Percentiles rank a stretch among this genome's conserved stretches.
These are phyloP conservation scores for Talaromyces stipitatus DNA, from an alignment of 495 filamentous ascomycete species.

Conservation along the genomic window DNA sequence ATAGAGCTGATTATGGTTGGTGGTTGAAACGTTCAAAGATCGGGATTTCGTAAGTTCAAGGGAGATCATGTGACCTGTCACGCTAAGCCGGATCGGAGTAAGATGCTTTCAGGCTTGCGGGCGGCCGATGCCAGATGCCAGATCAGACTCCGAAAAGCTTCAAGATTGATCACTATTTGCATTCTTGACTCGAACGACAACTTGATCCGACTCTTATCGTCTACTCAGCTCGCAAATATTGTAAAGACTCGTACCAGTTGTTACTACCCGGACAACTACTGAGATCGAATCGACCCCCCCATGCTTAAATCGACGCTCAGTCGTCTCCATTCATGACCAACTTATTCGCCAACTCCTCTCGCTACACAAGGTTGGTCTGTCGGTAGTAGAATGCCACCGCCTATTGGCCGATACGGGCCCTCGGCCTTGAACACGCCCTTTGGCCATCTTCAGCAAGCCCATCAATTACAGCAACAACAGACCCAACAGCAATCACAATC, in stretches of 20 bases:
- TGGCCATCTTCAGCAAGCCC: constrained; percentile 40
- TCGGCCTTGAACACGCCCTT: constrained; percentile 45
- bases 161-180: too few relatives aligned
- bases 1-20: background rate
- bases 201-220: background rate
- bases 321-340: constrained; percentile 12
- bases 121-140: background rate
- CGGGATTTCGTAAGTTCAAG: background rate
- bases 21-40: background rate
- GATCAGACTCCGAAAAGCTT: constrained; percentile 4
- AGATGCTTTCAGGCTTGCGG: background rate
- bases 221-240: background rate
- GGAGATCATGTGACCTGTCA: background rate
- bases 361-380: constrained; percentile 9
- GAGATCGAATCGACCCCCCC: background rate
- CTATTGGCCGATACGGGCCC: constrained; percentile 47
- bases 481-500: constrained; percentile 35
- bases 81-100: constrained; percentile 2
- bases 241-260: background rate
- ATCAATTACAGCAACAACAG: constrained; percentile 22
- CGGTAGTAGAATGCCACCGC: constrained; percentile 21
- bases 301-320: background rate
- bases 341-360: constrained; percentile 11
- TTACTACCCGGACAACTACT: background rate
- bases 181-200: too few relatives aligned